These are phyloP conservation scores for Ulvella scutata DNA, from an alignment of 139 green algal species.

Conservation along the genomic window DNA sequence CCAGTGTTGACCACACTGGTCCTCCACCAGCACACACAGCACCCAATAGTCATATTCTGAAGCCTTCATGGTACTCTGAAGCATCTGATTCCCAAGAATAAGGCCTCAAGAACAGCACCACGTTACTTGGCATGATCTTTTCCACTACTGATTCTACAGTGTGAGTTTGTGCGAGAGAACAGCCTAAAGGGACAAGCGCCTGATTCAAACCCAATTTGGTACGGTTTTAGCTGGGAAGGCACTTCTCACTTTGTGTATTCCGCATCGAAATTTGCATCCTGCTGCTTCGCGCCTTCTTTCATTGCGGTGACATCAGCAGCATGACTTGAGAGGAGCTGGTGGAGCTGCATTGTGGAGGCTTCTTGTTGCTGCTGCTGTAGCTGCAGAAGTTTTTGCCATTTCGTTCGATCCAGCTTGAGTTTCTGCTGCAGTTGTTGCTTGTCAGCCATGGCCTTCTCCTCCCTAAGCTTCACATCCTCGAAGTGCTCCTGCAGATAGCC, in stretches of 20 bases:
- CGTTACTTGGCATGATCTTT: no score
- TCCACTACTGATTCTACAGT: no score
- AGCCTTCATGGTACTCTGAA: no score
- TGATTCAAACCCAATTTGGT: not conserved
- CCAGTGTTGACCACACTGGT: no score
- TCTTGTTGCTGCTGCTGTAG: not conserved
- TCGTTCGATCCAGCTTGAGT: constrained; percentile 1
- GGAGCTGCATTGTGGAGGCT: not conserved
- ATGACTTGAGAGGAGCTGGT: not conserved
- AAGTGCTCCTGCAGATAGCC: not conserved
- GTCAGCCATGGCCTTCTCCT: not conserved
- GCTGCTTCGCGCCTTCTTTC: not conserved
- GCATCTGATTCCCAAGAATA: no score
- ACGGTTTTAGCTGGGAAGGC: not conserved
- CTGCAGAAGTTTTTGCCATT: not conserved
- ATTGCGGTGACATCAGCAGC: not conserved
- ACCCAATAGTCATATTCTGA: not conserved
- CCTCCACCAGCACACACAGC: no score
- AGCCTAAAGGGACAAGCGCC: not conserved
- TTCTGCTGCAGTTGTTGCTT: not conserved
- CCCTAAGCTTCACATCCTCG: not conserved
- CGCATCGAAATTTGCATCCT: not conserved
- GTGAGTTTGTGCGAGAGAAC: not conserved
- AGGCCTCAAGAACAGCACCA: no score
- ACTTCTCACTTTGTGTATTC: not conserved